A percentile compares a stretch with the other conserved stretches of the same genome.
phyloP scores from a whole-genome alignment of 73 alveolate genomes.

The Uronychia binucleata region DNA sequence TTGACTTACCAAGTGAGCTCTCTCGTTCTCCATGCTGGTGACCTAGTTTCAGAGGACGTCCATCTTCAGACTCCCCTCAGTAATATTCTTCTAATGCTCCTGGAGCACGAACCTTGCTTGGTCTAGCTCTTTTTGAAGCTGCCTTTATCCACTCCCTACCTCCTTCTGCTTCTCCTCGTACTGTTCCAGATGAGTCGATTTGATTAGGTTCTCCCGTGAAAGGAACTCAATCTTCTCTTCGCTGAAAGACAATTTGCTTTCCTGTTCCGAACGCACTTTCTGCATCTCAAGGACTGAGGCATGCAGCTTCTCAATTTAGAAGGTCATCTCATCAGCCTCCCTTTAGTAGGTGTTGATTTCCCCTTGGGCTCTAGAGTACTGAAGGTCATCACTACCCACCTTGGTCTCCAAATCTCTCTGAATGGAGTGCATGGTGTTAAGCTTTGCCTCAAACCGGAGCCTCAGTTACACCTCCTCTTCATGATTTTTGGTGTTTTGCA shows the following conservation, averaged over 20 bases:
- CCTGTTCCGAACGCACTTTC: not conserved
- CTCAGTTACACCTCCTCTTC: slow-evolving; percentile 42
- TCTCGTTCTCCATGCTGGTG: slow-evolving; percentile 28
- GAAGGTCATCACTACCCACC: too few relatives aligned
- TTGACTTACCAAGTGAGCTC: slow-evolving; percentile 24
- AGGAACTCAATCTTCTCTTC: not conserved
- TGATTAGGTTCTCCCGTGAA: not conserved
- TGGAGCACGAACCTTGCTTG: slow-evolving; percentile 7
- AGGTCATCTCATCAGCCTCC: not conserved
- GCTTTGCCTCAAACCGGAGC: slow-evolving; percentile 27
- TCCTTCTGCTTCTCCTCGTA: not conserved
- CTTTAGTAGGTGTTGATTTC: not conserved
- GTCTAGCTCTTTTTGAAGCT: slow-evolving; percentile 22
- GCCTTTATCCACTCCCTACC: slow-evolving; percentile 2
- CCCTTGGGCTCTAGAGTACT: too few relatives aligned
- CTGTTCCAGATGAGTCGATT: not conserved
- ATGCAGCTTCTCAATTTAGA: not conserved
- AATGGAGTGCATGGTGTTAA: slow-evolving; percentile 29
- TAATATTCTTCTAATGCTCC: slow-evolving; percentile 21
- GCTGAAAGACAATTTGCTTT: not conserved
- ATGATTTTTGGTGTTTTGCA: slow-evolving; percentile 31
- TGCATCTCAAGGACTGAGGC: slow-evolving; percentile 11
- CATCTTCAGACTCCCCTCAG: slow-evolving; percentile 29
- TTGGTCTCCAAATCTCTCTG: too few relatives aligned
- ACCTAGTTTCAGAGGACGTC: slow-evolving; percentile 39